Evolutionary conservation across 768 basidiomycete species (phyloP).

Genomic region (Candolleomyces eurysporus): DNA sequence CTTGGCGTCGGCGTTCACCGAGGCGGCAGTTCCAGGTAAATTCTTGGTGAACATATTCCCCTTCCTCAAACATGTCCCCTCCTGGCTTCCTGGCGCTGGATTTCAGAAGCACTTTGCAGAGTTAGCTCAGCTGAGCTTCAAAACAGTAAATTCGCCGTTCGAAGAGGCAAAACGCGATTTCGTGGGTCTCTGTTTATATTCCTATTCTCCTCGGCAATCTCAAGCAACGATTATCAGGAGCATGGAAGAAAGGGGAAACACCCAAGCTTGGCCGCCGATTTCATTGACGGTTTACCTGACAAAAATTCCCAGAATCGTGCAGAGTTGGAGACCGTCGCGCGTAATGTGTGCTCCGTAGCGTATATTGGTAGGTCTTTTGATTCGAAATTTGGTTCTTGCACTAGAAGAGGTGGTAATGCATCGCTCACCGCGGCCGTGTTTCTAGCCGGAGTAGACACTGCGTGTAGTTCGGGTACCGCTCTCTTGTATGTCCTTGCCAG

Average conservation of each 20-base stretch:
- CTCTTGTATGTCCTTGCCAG: background rate
- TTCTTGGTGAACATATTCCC: slow-evolving; percentile 7
- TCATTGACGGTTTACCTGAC: slow-evolving; percentile 3
- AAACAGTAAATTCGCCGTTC: background rate
- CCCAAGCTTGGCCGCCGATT: slow-evolving; percentile 3
- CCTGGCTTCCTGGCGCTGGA: slow-evolving; percentile 6
- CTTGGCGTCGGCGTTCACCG: background rate
- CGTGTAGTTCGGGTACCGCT: background rate
- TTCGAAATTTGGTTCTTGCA: background rate
- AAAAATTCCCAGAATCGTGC: background rate
- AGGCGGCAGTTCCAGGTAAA: background rate
- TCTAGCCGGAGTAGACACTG: slow-evolving; percentile 28
- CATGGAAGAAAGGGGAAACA: background rate
- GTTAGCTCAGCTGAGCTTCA: background rate
- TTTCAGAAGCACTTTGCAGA: background rate
- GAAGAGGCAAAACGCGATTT: background rate
- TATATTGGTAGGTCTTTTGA: slow-evolving; percentile 19
- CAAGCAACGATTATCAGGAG: background rate
- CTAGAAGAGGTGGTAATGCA: too few relatives aligned
- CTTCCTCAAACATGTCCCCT: slow-evolving; percentile 1
- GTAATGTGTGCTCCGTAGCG: slow-evolving; percentile 22
- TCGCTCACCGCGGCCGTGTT: background rate
- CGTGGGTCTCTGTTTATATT: background rate
- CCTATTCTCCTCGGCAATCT: background rate
- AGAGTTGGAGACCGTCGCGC: slow-evolving; percentile 17